Evolutionary conservation across 306 rosid species (phyloP).

Genomic region (Fagus crenata): DNA sequence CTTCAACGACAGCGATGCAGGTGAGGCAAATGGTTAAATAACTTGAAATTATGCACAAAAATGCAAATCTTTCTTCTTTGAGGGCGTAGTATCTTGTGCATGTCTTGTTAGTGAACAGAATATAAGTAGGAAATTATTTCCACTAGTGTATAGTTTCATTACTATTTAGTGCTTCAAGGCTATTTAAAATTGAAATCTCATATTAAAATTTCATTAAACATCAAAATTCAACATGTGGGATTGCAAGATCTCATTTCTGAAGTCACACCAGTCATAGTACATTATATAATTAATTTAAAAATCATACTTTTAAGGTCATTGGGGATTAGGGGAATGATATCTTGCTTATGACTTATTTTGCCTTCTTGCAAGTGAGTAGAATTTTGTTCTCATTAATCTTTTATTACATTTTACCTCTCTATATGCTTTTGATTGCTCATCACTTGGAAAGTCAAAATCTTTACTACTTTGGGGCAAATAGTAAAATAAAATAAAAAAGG

Average conservation of each 20-base stretch:
- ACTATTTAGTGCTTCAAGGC: neutral
- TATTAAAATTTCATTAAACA: no score
- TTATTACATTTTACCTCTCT: no score
- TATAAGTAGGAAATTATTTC: neutral
- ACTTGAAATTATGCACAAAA: conserved; percentile 17
- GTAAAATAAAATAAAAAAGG: no score
- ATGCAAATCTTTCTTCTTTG: neutral
- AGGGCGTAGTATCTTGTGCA: neutral
- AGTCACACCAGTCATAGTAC: neutral
- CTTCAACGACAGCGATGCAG: conserved; percentile 81
- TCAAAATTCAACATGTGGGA: neutral
- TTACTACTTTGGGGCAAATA: no score
- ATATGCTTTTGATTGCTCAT: no score
- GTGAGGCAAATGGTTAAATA: conserved; percentile 41
- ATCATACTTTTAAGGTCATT: neutral
- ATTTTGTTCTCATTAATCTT: no score
- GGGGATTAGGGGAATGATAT: neutral
- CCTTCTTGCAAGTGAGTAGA: neutral
- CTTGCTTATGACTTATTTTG: neutral
- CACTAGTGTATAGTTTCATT: neutral
- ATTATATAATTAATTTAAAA: neutral
- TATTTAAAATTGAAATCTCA: neutral
- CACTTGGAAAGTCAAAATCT: no score
- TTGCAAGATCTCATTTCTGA: neutral
- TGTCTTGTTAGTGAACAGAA: neutral